A percentile compares a stretch with the other conserved stretches of the same genome.
Evolutionary conservation across 2,329 filamentous ascomycete species (phyloP).

Genomic region (Talaromyces atroroseus): DNA sequence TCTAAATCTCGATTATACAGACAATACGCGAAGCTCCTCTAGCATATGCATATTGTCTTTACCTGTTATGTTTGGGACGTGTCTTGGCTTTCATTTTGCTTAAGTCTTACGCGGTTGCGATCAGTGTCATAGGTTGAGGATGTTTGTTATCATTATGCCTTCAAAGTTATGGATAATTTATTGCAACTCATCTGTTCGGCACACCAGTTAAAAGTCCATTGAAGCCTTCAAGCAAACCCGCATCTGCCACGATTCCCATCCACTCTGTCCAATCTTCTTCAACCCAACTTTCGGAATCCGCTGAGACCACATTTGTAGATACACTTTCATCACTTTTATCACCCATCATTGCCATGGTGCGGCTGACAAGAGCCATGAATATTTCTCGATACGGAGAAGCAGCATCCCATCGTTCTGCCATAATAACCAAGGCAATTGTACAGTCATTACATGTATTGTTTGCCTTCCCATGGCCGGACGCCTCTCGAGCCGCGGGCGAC

Average conservation of each 20-base stretch:
- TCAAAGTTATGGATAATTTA: too few species aligned
- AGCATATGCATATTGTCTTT: background rate
- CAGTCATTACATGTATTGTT: constrained; percentile 26
- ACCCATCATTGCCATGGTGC: constrained; percentile 7
- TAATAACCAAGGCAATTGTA: constrained; percentile 27
- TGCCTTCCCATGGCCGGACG: constrained; percentile 14
- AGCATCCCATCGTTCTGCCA: constrained; percentile 27
- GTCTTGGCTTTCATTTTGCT: too few species aligned
- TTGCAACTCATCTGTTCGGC: background rate
- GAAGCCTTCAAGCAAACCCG: background rate
- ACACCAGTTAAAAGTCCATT: background rate
- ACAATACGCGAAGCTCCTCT: background rate
- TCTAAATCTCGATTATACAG: background rate
- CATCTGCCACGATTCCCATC: background rate
- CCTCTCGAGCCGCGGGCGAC: constrained; percentile 17
- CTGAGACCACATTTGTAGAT: background rate
- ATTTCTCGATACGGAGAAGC: constrained; percentile 31
- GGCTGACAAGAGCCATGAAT: constrained; percentile 23
- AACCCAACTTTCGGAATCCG: background rate
- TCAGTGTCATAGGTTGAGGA: too few species aligned
- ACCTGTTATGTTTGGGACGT: too few species aligned
- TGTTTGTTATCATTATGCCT: too few species aligned
- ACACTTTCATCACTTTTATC: background rate
- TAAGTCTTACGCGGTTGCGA: too few species aligned
- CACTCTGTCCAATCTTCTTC: background rate